Base-by-base conservation (phyloP, 352 stramenopile species). In the Thalassiosira allenii region DNA sequence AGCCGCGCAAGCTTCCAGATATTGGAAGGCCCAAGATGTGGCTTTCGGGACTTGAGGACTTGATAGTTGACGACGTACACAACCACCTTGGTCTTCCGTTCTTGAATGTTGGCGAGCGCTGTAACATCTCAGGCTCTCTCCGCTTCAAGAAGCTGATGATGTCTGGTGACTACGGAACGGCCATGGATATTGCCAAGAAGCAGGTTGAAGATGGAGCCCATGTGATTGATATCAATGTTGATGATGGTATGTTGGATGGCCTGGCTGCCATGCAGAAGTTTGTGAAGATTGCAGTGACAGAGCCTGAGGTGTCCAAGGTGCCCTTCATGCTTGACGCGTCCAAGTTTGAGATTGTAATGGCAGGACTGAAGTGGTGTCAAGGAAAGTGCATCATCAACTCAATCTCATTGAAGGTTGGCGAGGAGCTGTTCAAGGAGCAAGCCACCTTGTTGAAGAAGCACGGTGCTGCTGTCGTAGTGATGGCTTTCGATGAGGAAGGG, bases 181-280 rank as follows among this genome's bases (percentile, higher is more conserved):
- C 96, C 22, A 98, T 99, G 96, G 96, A 98, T 59, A 97, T 99
- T 81, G 96, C 96, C 2, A 97, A 97, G 71, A 92, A 98, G 67
- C 96, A 98, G 82, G 96, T 99, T 4, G 97, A 98, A 70, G 97
- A 98, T 78, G 97, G 97, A 56, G 97, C 97, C 25, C 97, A 98
- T 92, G 96, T 98, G 8, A 97, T 99, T 82, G 96, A 99, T 86
- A 97, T 99, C 73, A 99, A 99, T 87, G 95, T 99, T n/a, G 97
- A 99, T 80, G 97, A 99, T 80, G 97, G 97, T 73, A 97, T 99
- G 89, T 84, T 99, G 34, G 97, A 99, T 79, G 96, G 97, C 58
- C 81, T 98, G 52, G 92, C 95, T 4, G 96, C 96, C 8, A 98
- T 99, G 97, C 94, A 98, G 74, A 97, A 97, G 70, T 99, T 99